Base-by-base conservation (phyloP, 345 rosid species). In the Pugionium dolabratum region DNA sequence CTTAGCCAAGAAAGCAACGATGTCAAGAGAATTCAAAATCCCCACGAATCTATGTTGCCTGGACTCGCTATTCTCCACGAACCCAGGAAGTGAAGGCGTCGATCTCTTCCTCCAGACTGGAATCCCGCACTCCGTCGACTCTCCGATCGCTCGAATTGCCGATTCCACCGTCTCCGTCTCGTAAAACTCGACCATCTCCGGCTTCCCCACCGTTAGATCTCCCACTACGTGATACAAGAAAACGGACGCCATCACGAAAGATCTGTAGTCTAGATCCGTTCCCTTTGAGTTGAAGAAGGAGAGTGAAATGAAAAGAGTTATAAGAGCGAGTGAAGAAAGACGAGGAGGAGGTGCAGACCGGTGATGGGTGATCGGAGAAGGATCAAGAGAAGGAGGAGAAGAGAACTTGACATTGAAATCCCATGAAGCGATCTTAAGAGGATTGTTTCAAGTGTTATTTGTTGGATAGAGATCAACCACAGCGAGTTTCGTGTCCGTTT, bases 201-300 rank as follows among this genome's bases (percentile, higher is more conserved):
- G 99, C 83, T 94, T 94, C 64, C 97, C 99, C 66, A 94, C 97
- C 28, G 97, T 94, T 70, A 94, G 89, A 86, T 94, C 99, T 7
- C 99, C 99, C 37, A 88, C 97, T 52, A 90, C 96, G 59, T 94
- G 99, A 52, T 94, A 84, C 42, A 94, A 51, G 49, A 94, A 89
- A 69, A 94, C 93, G 4, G 97, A 94, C 2, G 92, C 96, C 97
- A 94, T 70, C 30, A 28, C 8, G 31, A 62, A 9, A 43, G 35
- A 55, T 58, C 35, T 9, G 3, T 4, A 45, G 71, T 18, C 18
- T 18, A 18, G 18, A 18, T 18, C 18, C 18, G 18, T 18, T 18
- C 18, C 18, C 18, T 18, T 18, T 18, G 18, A 46, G 4, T 39
- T 4, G 26, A 29, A 57, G 31, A 25, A 55, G 4, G 75, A n/a